Evolutionary conservation across 345 rosid genomes (phyloP).

Genomic region (Gossypium longicalyx): DNA sequence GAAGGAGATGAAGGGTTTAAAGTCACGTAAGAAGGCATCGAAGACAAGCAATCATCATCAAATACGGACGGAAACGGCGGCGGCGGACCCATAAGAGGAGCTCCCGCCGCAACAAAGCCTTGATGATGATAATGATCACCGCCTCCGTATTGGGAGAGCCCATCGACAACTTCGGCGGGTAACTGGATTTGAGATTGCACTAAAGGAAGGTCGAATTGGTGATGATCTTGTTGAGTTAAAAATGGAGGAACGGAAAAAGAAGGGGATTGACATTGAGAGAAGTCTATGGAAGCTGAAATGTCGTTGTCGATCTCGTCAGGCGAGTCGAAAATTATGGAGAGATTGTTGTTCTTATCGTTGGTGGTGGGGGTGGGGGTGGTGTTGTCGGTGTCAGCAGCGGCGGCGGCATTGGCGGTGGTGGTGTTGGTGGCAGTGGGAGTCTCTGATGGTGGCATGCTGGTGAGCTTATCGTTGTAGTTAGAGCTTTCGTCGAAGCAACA

Average conservation of each 20-base stretch:
- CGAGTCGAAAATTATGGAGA: constrained; percentile 51
- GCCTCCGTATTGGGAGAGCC: constrained; percentile 25
- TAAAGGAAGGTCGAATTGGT: constrained; percentile 53
- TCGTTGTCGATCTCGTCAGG: constrained; percentile 68
- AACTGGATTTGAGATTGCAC: constrained; percentile 34
- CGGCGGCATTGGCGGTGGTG: constrained; percentile 22
- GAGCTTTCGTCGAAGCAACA: constrained; percentile 55
- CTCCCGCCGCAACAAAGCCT: neutral
- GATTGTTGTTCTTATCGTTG: constrained; percentile 25
- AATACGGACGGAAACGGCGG: constrained; percentile 37
- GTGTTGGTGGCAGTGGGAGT: constrained; percentile 18
- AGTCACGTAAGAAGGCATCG: constrained; percentile 55
- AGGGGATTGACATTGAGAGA: constrained; percentile 66
- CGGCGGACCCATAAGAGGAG: constrained; percentile 29
- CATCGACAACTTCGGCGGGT: constrained; percentile 27
- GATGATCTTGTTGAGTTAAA: constrained; percentile 45
- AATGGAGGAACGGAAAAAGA: constrained; percentile 42
- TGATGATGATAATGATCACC: constrained; percentile 11
- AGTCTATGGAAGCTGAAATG: constrained; percentile 76
- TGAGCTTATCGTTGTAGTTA: constrained; percentile 28
- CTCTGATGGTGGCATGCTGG: constrained; percentile 21
- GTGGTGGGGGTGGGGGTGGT: constrained; percentile 27
- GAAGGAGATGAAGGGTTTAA: constrained; percentile 55
- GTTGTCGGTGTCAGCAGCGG: constrained; percentile 19
- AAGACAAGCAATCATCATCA: constrained; percentile 71